Percentiles rank a stretch among this genome's conserved stretches.
phyloP scores from a whole-genome alignment of 768 basidiomycete species.

The Calvatia gigantea region DNA sequence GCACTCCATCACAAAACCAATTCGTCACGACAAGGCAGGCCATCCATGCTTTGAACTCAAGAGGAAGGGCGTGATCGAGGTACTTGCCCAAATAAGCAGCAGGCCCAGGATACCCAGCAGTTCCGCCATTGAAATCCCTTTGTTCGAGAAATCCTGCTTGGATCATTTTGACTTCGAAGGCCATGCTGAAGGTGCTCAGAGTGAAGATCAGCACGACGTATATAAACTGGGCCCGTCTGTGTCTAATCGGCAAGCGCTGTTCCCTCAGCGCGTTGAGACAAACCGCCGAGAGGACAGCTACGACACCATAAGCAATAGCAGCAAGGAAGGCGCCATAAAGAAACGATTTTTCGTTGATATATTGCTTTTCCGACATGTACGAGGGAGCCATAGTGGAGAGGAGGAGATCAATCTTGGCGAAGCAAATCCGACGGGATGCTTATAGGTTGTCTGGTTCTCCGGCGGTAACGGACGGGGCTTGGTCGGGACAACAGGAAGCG shows the following conservation, averaged over 20 bases:
- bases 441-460: not conserved
- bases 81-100: conserved; percentile 4
- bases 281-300: not conserved
- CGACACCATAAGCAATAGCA: conserved; percentile 5
- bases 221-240: not conserved
- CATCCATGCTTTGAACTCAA: conserved; percentile 9
- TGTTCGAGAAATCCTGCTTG: conserved; percentile 8
- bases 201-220: conserved; percentile 3
- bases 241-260: not conserved
- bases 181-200: conserved; percentile 4
- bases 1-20: conserved; percentile 4
- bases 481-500: not conserved
- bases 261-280: not conserved
- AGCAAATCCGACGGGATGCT: not conserved
- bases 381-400: not conserved
- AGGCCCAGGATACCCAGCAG: conserved; percentile 6
- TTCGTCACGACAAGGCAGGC: conserved; percentile 7
- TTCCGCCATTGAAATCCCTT: conserved; percentile 5
- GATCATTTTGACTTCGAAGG: conserved; percentile 2
- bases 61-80: not conserved
- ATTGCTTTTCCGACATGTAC: conserved; percentile 7
- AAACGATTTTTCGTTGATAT: conserved; percentile 7
- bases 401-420: not conserved
- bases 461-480: not conserved
- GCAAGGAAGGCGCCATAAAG: conserved; percentile 5